Evolutionary conservation across 495 filamentous ascomycete species (phyloP).

Genomic region (Neurospora sp.): DNA sequence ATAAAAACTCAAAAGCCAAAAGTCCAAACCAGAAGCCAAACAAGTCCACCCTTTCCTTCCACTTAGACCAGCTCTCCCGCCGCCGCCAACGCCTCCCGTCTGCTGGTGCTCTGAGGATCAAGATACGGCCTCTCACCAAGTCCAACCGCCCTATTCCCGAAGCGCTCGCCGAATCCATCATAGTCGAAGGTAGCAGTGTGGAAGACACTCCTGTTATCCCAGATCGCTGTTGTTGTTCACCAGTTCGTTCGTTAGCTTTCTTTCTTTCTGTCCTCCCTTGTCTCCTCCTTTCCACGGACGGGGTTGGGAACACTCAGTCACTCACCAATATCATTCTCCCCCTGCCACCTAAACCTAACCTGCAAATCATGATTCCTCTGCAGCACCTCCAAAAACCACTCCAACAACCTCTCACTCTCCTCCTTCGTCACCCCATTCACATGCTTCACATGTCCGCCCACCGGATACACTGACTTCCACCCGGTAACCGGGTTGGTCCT

Average conservation of each 20-base stretch:
- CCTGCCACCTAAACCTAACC: constrained; percentile 55
- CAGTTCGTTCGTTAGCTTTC: not conserved
- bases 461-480: constrained; percentile 58
- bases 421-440: constrained; percentile 56
- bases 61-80: not conserved
- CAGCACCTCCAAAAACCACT: constrained; percentile 49
- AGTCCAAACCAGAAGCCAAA: too few species aligned
- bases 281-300: too few species aligned
- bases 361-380: constrained; percentile 68
- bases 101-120: constrained; percentile 46
- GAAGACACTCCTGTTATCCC: constrained; percentile 63
- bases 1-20: not conserved
- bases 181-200: constrained; percentile 63
- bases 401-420: constrained; percentile 49
- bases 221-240: constrained; percentile 43
- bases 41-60: too few species aligned
- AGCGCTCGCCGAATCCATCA: constrained; percentile 45
- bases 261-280: not conserved
- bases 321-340: constrained; percentile 44
- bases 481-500: constrained; percentile 71
- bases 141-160: constrained; percentile 52
- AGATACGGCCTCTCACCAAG: constrained; percentile 59
- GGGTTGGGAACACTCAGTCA: too few species aligned
- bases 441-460: constrained; percentile 48
- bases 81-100: constrained; percentile 40